These are phyloP conservation scores for Candida xiaguanensis DNA, from an alignment of 805 yeast species.

Conservation along the genomic window DNA sequence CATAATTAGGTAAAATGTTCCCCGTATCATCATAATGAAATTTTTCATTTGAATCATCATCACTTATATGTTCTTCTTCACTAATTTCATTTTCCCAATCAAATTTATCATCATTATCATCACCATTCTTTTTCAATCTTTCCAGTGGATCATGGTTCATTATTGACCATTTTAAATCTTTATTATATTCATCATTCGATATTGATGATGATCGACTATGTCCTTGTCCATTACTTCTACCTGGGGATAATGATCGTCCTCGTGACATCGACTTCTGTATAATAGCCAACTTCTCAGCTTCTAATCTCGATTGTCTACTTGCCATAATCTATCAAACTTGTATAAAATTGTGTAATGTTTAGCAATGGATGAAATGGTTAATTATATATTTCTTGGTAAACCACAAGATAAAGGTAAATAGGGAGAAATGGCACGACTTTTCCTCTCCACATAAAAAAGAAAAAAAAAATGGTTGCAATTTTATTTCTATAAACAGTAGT, in stretches of 20 bases:
- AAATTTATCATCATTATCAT: conserved; percentile 11
- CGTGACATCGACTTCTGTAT: conserved; percentile 36
- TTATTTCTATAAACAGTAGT: conserved; percentile 10
- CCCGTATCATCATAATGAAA: conserved; percentile 62
- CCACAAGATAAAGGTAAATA: not conserved
- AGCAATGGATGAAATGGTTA: not conserved
- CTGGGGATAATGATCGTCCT: conserved; percentile 37
- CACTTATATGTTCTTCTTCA: conserved; percentile 61
- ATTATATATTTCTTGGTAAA: not conserved
- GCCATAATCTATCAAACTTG: too few relatives aligned
- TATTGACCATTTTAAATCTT: conserved; percentile 59
- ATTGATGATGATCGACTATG: conserved; percentile 31
- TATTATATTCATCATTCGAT: conserved; percentile 33
- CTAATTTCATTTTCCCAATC: conserved; percentile 36
- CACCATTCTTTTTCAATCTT: conserved; percentile 37
- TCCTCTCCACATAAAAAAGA: not conserved
- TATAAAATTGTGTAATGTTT: too few relatives aligned
- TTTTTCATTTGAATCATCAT: conserved; percentile 53
- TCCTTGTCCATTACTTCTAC: conserved; percentile 15
- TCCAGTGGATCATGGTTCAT: conserved; percentile 74
- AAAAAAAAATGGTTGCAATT: not conserved
- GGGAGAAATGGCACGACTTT: not conserved
- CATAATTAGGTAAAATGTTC: conserved; percentile 54
- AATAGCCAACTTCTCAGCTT: conserved; percentile 40
- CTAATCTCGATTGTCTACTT: conserved; percentile 24